Evolutionary conservation across 1,284 basidiomycete genomes (phyloP), one percentile per base, ranked within the genome.

Genomic region (Ceraceosorus guamensis): DNA sequence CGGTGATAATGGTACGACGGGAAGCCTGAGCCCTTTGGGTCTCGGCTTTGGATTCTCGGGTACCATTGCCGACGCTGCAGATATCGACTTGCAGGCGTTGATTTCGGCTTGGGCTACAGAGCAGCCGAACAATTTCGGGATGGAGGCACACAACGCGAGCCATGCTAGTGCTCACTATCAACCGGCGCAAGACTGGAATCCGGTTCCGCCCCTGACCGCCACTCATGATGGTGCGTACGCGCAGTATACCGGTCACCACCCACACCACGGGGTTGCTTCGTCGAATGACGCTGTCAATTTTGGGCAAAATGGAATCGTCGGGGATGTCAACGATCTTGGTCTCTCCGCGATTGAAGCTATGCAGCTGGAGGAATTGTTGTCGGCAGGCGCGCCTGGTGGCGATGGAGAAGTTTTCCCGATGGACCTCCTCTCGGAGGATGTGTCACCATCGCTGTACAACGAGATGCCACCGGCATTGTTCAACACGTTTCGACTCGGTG

Each of bases 381-480:
- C 18, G 8, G 39, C 10, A 43, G 39, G 39, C 16, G 39, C n/a
- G n/a, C n/a, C n/a, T n/a, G n/a, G n/a, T n/a, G n/a, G n/a, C n/a
- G n/a, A n/a, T n/a, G 37, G n/a, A 8, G 37, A 41, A n/a, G 37
- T 41, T n/a, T 41, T 41, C n/a, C 37, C 37, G 8, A n/a, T 41
- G 8, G 37, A 41, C 37, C 37, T 41, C 8, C 37, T 41, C 37
- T 8, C 8, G 37, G 37, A n/a, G 8, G 37, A 63, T 43, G 61
- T n/a, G n/a, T n/a, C n/a, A n/a, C n/a, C n/a, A n/a, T n/a, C n/a
- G n/a, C n/a, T n/a, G n/a, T n/a, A 57, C 33, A 61, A 55, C 11
- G 64, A 63, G 37, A 53, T 55, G 46, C 63, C 63, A n/a, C 62
- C 62, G 32, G 64, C 59, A 8, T 44, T 63, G 47, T n/a, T 41